Conservation (phyloP, 2,329 filamentous ascomycete genomes). For the Eutypella sp. region DNA sequence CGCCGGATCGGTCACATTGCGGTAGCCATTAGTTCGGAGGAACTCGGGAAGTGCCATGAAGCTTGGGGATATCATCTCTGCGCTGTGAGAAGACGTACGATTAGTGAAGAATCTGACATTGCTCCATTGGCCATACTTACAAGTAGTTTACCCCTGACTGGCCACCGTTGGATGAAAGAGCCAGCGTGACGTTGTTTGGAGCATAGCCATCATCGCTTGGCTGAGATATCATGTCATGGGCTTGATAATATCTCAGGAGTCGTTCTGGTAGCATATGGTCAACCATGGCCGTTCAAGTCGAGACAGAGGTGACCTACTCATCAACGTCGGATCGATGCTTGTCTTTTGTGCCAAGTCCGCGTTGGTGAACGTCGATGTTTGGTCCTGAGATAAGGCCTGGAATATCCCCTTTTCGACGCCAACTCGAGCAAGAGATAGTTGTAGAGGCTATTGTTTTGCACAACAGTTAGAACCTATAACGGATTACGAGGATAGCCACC, state of each 20-base stretch:
- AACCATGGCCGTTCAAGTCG: neutral
- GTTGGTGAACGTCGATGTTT: neutral
- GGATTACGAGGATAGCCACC: neutral
- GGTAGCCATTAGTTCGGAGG: slow-evolving; percentile 11
- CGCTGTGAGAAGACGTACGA: neutral
- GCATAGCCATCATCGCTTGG: slow-evolving; percentile 9
- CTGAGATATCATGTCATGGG: slow-evolving; percentile 16
- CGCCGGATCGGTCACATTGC: slow-evolving; percentile 7
- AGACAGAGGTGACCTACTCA: neutral
- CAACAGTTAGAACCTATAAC: neutral
- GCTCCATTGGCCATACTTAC: slow-evolving; percentile 4
- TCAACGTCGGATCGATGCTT: neutral
- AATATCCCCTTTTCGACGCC: neutral
- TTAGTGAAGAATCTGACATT: neutral
- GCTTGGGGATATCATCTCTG: slow-evolving; percentile 1
- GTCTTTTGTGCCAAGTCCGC: neutral
- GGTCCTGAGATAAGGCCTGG: neutral
- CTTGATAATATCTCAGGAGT: slow-evolving; percentile 20
- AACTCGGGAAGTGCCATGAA: slow-evolving; percentile 14
- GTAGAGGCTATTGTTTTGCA: neutral
- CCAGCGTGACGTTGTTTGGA: slow-evolving; percentile 17
- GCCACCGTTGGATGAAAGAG: slow-evolving; percentile 9
- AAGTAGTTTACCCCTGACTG: slow-evolving; percentile 10
- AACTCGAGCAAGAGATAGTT: neutral
- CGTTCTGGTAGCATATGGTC: slow-evolving; percentile 8